phyloP scores from a whole-genome alignment of 2,329 filamentous ascomycete genomes.

The Penicillium sp. region DNA sequence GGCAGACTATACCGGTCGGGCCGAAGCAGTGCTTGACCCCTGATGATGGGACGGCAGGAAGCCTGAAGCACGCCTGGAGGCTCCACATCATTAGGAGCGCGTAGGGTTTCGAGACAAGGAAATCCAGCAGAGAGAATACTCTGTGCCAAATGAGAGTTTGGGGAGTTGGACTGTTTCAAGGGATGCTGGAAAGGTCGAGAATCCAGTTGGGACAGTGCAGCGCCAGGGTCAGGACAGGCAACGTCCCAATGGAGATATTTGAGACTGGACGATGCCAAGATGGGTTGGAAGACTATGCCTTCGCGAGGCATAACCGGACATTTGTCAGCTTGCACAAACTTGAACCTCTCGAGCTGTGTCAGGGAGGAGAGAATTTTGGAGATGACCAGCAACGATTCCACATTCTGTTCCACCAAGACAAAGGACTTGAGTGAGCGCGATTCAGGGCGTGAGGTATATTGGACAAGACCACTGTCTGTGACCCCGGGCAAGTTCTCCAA shows the following conservation, averaged over 20 bases:
- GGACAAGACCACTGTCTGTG: slow-evolving; percentile 57
- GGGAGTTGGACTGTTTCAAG: slow-evolving; percentile 37
- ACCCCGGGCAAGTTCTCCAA: slow-evolving; percentile 59
- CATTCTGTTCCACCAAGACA: slow-evolving; percentile 55
- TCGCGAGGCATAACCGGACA: slow-evolving; percentile 50
- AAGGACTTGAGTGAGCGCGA: slow-evolving; percentile 51
- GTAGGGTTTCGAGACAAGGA: slow-evolving; percentile 42
- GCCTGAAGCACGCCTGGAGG: slow-evolving; percentile 47
- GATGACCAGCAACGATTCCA: slow-evolving; percentile 55
- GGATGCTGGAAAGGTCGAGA: slow-evolving; percentile 40
- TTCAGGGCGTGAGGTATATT: slow-evolving; percentile 52
- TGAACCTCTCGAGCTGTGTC: slow-evolving; percentile 51
- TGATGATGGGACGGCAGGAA: slow-evolving; percentile 44
- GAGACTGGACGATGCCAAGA: slow-evolving; percentile 53
- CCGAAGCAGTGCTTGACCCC: slow-evolving; percentile 42
- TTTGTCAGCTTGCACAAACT: slow-evolving; percentile 53
- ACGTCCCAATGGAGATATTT: slow-evolving; percentile 61
- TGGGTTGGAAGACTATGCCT: slow-evolving; percentile 48
- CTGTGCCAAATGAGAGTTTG: slow-evolving; percentile 48
- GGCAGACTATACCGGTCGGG: slow-evolving; percentile 46
- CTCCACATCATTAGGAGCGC: slow-evolving; percentile 48
- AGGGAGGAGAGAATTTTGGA: slow-evolving; percentile 55
- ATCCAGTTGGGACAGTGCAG: slow-evolving; percentile 42
- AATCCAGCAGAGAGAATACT: slow-evolving; percentile 48
- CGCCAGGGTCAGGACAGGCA: slow-evolving; percentile 40